phyloP scores from a whole-genome alignment of 768 basidiomycete genomes.

The Russula vinacea region DNA sequence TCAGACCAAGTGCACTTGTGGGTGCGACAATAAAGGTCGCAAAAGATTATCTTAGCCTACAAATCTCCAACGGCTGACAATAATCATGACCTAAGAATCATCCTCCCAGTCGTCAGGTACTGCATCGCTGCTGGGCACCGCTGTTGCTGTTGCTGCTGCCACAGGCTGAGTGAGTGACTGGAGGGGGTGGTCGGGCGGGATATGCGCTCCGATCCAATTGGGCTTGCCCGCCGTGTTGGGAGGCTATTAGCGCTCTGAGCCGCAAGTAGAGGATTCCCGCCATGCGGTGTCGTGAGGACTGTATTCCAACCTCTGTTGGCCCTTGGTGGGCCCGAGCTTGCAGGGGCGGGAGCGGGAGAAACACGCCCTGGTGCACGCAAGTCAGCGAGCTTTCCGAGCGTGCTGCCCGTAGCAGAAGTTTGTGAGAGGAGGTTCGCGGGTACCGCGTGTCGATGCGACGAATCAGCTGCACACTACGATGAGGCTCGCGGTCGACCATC shows the following conservation, averaged over 20 bases:
- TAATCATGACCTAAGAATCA: constrained; percentile 37
- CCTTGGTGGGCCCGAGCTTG: constrained; percentile 16
- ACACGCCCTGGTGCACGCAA: constrained; percentile 40
- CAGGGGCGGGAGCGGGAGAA: constrained; percentile 26
- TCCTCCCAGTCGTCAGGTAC: constrained; percentile 61
- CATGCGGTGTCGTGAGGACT: constrained; percentile 33
- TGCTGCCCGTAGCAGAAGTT: constrained; percentile 35
- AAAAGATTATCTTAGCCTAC: background rate
- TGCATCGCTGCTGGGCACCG: constrained; percentile 20
- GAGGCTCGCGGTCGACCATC: constrained; percentile 89
- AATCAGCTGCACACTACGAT: constrained; percentile 79
- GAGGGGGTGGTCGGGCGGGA: constrained; percentile 26
- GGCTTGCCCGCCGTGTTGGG: background rate
- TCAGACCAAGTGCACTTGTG: background rate
- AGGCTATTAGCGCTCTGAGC: background rate
- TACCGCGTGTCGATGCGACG: constrained; percentile 79
- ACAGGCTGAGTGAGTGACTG: constrained; percentile 5
- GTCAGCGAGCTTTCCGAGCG: constrained; percentile 61
- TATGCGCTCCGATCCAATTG: background rate
- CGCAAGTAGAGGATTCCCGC: constrained; percentile 14
- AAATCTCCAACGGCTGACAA: background rate
- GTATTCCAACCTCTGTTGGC: constrained; percentile 37
- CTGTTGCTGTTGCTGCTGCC: background rate
- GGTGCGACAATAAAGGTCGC: background rate
- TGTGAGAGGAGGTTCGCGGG: constrained; percentile 64